A percentile compares a stretch with the other conserved stretches of the same genome.
Conservation (phyloP, 2,329 filamentous ascomycete species). For the Claviceps capensis region DNA sequence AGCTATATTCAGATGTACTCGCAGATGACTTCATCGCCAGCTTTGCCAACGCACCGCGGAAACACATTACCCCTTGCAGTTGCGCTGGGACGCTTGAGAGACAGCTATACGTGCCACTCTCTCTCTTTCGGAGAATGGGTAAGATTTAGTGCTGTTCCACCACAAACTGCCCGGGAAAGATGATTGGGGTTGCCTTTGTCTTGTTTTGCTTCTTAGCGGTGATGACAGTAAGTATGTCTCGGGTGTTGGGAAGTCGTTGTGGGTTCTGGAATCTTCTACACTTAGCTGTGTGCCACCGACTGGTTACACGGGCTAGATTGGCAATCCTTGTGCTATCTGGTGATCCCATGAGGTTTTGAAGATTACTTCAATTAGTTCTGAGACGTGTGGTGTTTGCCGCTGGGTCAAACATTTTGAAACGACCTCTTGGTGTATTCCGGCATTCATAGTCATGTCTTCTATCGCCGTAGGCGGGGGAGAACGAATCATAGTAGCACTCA, state of each 20-base stretch:
- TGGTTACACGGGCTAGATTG: background rate
- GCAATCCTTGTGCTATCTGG: slow-evolving; percentile 1
- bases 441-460: background rate
- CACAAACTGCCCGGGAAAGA: background rate
- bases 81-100: background rate
- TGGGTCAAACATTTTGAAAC: background rate
- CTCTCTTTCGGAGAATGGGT: background rate
- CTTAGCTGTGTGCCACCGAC: slow-evolving; percentile 1
- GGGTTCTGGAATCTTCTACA: slow-evolving; percentile 1
- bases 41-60: too few relatives aligned
- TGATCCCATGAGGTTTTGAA: background rate
- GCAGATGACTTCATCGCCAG: too few relatives aligned
- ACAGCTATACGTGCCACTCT: background rate
- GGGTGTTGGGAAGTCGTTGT: background rate
- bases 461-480: background rate
- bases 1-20: too few relatives aligned
- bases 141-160: background rate
- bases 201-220: background rate
- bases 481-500: background rate
- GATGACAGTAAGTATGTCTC: slow-evolving; percentile 1
- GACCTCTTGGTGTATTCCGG: too few relatives aligned
- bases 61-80: background rate
- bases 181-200: background rate
- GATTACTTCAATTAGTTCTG: too few relatives aligned
- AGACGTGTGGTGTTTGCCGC: background rate